Conservation (phyloP, 2,329 filamentous ascomycete species). For the Cytospora leucostoma region DNA sequence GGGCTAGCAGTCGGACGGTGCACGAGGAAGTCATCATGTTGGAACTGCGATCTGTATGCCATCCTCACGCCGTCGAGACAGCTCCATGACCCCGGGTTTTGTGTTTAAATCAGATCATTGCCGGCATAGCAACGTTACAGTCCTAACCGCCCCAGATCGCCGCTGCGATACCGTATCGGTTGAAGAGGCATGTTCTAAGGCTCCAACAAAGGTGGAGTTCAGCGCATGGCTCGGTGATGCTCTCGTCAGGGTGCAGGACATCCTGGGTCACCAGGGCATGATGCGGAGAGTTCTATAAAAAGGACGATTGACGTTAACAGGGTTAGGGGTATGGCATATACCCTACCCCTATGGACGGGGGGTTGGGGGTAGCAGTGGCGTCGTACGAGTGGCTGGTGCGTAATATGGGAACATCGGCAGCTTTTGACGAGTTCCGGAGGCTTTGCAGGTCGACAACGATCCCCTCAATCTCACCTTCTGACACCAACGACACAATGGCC, state of each 20-base stretch:
- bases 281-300: background rate
- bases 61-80: background rate
- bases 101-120: background rate
- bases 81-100: background rate
- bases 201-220: constrained; percentile 13
- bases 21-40: constrained; percentile 4
- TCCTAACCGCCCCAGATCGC: background rate
- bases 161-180: background rate
- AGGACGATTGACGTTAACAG: background rate
- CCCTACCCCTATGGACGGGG: background rate
- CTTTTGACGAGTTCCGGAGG: background rate
- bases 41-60: too few species aligned
- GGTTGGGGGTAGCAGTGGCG: background rate
- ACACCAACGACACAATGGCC: constrained; percentile 16
- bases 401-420: background rate
- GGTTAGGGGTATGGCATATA: background rate
- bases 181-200: constrained; percentile 9
- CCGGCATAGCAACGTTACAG: constrained; percentile 15
- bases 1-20: background rate
- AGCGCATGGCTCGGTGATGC: background rate
- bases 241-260: too few species aligned
- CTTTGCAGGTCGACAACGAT: background rate
- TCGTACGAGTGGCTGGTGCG: background rate
- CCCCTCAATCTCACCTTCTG: background rate
- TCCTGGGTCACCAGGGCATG: background rate